Conservation (phyloP, 352 stramenopile species). For the Pythium sukuiense region DNA sequence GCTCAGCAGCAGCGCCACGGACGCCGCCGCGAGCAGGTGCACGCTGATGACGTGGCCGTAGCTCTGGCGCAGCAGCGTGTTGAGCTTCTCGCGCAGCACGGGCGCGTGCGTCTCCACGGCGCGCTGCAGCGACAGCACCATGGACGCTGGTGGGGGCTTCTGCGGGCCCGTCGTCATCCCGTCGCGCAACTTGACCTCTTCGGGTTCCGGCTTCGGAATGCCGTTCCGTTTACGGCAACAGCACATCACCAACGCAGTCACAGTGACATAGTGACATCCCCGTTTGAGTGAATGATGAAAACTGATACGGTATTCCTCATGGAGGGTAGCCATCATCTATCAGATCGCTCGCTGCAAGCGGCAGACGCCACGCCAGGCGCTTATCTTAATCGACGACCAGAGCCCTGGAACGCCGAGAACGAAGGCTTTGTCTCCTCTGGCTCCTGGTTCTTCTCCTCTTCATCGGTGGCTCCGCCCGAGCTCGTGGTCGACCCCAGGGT, state of each 20-base stretch:
- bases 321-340: slow-evolving; percentile 4
- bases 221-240: not conserved
- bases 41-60: slow-evolving; percentile 60
- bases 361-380: not conserved
- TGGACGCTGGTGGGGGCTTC: slow-evolving; percentile 1
- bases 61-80: slow-evolving; percentile 47
- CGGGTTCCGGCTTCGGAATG: slow-evolving; percentile 1
- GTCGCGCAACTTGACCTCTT: too few species aligned
- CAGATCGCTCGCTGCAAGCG: not conserved
- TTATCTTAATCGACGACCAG: slow-evolving; percentile 44
- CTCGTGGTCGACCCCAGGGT: slow-evolving; percentile 10
- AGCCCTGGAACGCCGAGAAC: slow-evolving; percentile 61
- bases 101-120: slow-evolving; percentile 9
- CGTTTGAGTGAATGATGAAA: not conserved
- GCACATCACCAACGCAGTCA: not conserved
- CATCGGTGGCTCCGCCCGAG: slow-evolving; percentile 14
- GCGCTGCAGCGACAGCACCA: slow-evolving; percentile 11
- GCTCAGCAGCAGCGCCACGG: slow-evolving; percentile 49
- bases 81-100: slow-evolving; percentile 35
- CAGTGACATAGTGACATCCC: not conserved
- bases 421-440: slow-evolving; percentile 35
- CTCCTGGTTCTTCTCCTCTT: slow-evolving; percentile 48
- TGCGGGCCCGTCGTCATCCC: not conserved
- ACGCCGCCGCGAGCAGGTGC: slow-evolving; percentile 48
- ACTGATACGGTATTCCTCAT: not conserved